Base-by-base conservation (phyloP, 768 basidiomycete genomes). In the Porphyrellus cyaneotinctus region DNA sequence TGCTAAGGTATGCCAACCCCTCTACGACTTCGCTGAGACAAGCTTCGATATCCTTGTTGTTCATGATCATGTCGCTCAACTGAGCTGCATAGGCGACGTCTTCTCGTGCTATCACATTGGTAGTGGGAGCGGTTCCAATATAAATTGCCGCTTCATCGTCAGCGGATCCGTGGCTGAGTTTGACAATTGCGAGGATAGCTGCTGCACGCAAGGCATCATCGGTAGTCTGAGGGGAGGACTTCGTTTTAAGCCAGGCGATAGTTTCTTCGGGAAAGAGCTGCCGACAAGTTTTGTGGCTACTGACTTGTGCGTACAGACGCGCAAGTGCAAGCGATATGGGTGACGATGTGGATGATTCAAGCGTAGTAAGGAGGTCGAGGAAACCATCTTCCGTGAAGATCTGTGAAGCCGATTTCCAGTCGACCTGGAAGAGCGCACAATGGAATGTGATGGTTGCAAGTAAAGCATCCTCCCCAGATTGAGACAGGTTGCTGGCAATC, bases 371-470 rank as follows among this genome's bases (percentile, higher is more conserved):
- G 41, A 78, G 77, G 35, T 87, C 83, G 30, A 85, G 59, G 15
- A 86, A 66, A 4, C 82, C 84, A 53, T 89, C 85, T 45, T 76
- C 74, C 33, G 72, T 68, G 51, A 93, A 83, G 48, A 95, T 81
- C 22, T 75, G 59, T 11, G 83, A 74, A 11, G 88, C 91, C 2
- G 82, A 72, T 47, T 77, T 71, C 69, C 83, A 78, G 58, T 91
- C 89, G n/a, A 92, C 82, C 64, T 92, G 89, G 62, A 92, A 91
- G 18, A 95, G 72, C 1, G 88, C 89, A n/a, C 78, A 74, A 44
- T 93, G 74, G 65, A 91, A 85, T 1, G 82, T 77, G 35, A 87
- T 69, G 12, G 82, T 84, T 14, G 73, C 69, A 17, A 85, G 70
- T 24, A 83, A 67, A 9, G 24, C 58, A 32, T 75, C 73, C 65